Evolutionary conservation across 305 asterid genomes (phyloP), one percentile per base, ranked within the genome.

Genomic region (Fraxinus angustifolia): DNA sequence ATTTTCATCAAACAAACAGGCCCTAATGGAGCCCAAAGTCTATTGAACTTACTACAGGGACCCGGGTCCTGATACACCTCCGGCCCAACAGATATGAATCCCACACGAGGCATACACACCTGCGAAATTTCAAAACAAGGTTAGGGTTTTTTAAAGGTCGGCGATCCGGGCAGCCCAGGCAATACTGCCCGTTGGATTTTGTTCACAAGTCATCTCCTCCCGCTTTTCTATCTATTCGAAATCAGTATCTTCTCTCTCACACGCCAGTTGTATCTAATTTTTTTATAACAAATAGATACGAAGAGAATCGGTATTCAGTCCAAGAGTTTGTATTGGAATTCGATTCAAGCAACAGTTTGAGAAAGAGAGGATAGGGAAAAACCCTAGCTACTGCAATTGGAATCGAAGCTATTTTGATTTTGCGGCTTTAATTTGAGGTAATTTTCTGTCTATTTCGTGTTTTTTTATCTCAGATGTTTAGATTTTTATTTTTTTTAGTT

Each of bases 201-300:
- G 36, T 8, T 79, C 87, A 30, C 56, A 19, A 77, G 76, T 71
- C 79, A 74, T 70, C 21, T 78, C 79, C 89, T 87, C 89, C 89
- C 89, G 89, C 89, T 87, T 87, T 87, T 84, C 86, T 73, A 38
- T 77, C 53, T 19, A 80, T 87, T 87, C 89, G 87, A 87, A 87
- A 84, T 82, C 79, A 53, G 75, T 30, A 78, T 3, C 26, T 35
- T 60, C 50, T 40, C 81, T 28, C 72, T 58, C 78, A 31, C 80
- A 33, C 87, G 60, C 53, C 33, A 16, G 50, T 67, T 80, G 82
- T 70, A n/a, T 77, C 67, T 65, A 12, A 42, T 40, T 42, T 75
- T 72, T 81, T 50, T 76, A 31, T 36, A 28, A 12, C 10, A 48
- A 75, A 75, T 75, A 38, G 75, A 40, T 76, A 16, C 21, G 35